A percentile compares a stretch with the other conserved stretches of the same genome.
These are phyloP conservation scores for Apiospora phragmitis DNA, from an alignment of 2,329 filamentous ascomycete genomes.

Conservation along the genomic window DNA sequence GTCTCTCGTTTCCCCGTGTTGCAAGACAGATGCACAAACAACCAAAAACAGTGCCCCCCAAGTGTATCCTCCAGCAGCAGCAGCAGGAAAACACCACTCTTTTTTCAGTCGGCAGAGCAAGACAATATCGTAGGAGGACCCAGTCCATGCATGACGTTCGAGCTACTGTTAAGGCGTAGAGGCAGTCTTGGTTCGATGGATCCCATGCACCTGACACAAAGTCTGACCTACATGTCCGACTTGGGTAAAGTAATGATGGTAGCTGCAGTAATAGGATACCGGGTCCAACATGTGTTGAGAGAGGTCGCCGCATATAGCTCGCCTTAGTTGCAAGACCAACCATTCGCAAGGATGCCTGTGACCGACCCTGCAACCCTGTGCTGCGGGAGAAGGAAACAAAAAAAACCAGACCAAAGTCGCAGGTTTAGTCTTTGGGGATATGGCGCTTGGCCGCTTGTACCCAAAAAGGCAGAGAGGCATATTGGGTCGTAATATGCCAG, in stretches of 20 bases:
- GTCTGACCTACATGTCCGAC: constrained; percentile 4
- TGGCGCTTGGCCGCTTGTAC: constrained; percentile 4
- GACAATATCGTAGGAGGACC: background rate
- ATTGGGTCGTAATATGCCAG: constrained; percentile 3
- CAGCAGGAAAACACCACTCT: background rate
- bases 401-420: background rate
- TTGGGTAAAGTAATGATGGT: background rate
- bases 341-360: constrained; percentile 7
- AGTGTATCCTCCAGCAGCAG: background rate
- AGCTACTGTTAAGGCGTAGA: background rate
- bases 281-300: background rate
- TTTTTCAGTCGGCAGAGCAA: background rate
- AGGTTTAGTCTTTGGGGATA: background rate
- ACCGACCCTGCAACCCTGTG: constrained; percentile 4
- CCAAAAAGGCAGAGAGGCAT: background rate
- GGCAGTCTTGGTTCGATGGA: constrained; percentile 2
- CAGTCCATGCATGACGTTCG: constrained; percentile 5
- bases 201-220: constrained; percentile 8
- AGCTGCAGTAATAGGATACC: background rate
- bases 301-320: constrained; percentile 4
- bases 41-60: background rate
- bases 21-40: constrained; percentile 1
- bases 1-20: background rate
- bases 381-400: background rate
- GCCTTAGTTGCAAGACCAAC: background rate